A percentile compares a stretch with the other conserved stretches of the same genome.
These are phyloP conservation scores for Trametes cubensis DNA, from an alignment of 768 basidiomycete genomes.

Conservation along the genomic window DNA sequence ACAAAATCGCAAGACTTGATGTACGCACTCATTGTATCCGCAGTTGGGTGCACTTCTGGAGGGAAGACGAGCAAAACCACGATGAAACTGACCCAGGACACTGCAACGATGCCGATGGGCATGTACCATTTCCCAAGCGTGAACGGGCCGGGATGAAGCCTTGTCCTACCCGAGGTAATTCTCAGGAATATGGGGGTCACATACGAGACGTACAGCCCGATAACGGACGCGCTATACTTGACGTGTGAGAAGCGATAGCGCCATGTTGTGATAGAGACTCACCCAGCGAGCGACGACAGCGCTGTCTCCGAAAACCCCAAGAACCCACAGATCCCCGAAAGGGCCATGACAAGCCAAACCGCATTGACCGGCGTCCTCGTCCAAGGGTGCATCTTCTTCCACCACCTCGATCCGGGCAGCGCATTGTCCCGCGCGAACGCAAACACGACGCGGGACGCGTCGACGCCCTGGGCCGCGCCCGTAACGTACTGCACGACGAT, in stretches of 20 bases:
- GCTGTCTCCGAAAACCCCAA: slow-evolving; percentile 69
- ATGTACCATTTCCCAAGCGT: slow-evolving; percentile 60
- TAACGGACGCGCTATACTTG: slow-evolving; percentile 60
- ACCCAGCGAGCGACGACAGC: slow-evolving; percentile 70
- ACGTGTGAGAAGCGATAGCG: neutral
- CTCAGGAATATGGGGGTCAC: slow-evolving; percentile 69
- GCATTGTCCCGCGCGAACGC: slow-evolving; percentile 77
- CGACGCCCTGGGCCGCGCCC: slow-evolving; percentile 73
- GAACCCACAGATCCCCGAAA: slow-evolving; percentile 59
- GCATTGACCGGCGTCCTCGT: slow-evolving; percentile 76
- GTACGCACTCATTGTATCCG: slow-evolving; percentile 58
- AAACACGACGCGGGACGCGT: slow-evolving; percentile 75
- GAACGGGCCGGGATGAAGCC: slow-evolving; percentile 62
- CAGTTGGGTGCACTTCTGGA: slow-evolving; percentile 40
- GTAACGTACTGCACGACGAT: slow-evolving; percentile 74
- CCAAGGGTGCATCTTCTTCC: slow-evolving; percentile 60
- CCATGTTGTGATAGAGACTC: slow-evolving; percentile 22
- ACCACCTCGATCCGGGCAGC: slow-evolving; percentile 70
- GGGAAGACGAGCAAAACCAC: slow-evolving; percentile 63
- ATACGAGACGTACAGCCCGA: slow-evolving; percentile 71
- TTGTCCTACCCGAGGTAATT: slow-evolving; percentile 66
- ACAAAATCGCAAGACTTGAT: neutral
- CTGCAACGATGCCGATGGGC: slow-evolving; percentile 61
- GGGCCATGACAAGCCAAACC: slow-evolving; percentile 70
- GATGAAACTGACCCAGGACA: slow-evolving; percentile 69